Percentiles rank a stretch among this genome's conserved stretches.
phyloP scores from a whole-genome alignment of 2,329 filamentous ascomycete genomes.

The Alternaria hordeiaustralica region DNA sequence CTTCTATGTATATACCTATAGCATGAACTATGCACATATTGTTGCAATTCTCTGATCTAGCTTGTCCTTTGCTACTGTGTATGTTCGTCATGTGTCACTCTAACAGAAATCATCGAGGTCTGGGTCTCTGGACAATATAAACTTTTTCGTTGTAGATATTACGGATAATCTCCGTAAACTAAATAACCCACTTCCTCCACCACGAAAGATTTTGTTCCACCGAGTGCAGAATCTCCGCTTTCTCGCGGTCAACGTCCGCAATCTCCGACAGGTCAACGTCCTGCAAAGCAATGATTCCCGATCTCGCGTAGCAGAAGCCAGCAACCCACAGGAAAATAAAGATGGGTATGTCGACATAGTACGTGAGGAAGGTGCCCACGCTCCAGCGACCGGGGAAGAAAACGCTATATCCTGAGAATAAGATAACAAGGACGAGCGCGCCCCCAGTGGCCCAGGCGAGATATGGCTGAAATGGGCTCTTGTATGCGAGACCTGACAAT shows the following conservation, averaged over 20 bases:
- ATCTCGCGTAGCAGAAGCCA: neutral
- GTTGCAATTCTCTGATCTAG: neutral
- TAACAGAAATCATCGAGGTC: neutral
- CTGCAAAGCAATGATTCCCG: neutral
- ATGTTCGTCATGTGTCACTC: neutral
- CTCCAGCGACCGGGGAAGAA: slow-evolving; percentile 72
- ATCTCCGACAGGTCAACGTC: neutral
- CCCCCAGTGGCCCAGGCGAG: neutral
- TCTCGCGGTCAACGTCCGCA: neutral
- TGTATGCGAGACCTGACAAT: neutral
- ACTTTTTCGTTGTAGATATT: neutral
- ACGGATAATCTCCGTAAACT: neutral
- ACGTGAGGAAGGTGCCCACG: slow-evolving; percentile 46
- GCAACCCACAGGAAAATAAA: slow-evolving; percentile 6
- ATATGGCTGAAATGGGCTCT: slow-evolving; percentile 7
- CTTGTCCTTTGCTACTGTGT: neutral
- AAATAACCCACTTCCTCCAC: neutral
- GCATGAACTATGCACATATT: neutral
- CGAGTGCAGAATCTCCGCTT: neutral
- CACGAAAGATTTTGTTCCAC: neutral
- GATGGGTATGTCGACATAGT: slow-evolving; percentile 56
- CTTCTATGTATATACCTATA: slow-evolving; percentile 18
- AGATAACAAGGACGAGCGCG: slow-evolving; percentile 64
- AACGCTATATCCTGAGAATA: slow-evolving; percentile 74
- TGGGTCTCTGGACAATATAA: neutral